Conservation (phyloP, 441 rosid species). For the Omphalea diandra region DNA sequence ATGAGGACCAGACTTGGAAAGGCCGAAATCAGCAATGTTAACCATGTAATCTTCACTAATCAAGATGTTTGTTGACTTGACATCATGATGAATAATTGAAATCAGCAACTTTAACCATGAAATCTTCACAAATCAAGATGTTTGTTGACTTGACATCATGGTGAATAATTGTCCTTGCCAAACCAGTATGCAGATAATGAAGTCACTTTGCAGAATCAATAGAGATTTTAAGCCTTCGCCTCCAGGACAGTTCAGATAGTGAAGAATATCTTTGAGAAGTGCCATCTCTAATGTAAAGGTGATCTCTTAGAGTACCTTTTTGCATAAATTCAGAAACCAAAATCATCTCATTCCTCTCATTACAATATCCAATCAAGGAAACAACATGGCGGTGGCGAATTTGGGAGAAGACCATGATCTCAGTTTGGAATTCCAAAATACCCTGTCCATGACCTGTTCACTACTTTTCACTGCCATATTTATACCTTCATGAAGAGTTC, state of each 20-base stretch:
- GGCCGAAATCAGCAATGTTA: conserved; percentile 45
- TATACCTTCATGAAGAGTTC: conserved; percentile 9
- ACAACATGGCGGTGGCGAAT: conserved; percentile 22
- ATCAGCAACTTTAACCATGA: conserved; percentile 46
- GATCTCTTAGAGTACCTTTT: conserved; percentile 18
- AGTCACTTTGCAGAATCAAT: conserved; percentile 49
- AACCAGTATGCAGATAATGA: conserved; percentile 44
- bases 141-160: conserved; percentile 56
- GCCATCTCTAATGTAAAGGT: conserved; percentile 7
- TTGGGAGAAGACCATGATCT: conserved; percentile 18
- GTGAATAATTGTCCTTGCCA: conserved; percentile 42
- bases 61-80: conserved; percentile 54
- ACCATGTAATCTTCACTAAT: conserved; percentile 40
- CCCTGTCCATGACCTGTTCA: conserved; percentile 22
- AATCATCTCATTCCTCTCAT: conserved; percentile 15
- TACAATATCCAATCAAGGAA: conserved; percentile 17
- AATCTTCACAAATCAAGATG: conserved; percentile 42
- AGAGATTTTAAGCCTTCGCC: conserved; percentile 53
- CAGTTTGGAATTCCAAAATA: conserved; percentile 18
- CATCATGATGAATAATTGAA: conserved; percentile 55
- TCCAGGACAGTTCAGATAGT: conserved; percentile 33
- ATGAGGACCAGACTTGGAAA: conserved; percentile 16
- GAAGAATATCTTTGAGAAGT: conserved; percentile 6
- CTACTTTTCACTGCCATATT: conserved; percentile 19
- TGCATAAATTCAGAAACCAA: conserved; percentile 19